phyloP scores from a whole-genome alignment of 371 early-diverging fungal species.

The Sanchytrium tribonematis region DNA sequence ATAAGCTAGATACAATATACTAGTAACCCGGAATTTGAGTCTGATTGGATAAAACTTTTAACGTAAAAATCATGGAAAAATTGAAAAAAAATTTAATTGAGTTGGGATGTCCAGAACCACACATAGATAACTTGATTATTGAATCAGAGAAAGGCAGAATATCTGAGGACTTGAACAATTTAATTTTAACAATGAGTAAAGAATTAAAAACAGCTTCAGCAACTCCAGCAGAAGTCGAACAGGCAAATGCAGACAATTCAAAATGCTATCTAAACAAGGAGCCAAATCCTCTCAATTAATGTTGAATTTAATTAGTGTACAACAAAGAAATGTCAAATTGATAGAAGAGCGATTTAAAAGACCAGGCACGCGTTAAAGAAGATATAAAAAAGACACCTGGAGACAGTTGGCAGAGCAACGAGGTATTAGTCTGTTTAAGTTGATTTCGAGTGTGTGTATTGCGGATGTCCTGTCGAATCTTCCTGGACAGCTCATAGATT shows the following conservation, averaged over 20 bases:
- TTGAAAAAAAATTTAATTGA: background rate
- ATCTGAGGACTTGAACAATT: background rate
- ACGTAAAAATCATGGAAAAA: background rate
- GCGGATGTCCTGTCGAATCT: background rate
- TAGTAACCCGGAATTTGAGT: too few species aligned
- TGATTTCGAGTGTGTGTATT: background rate
- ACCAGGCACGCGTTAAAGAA: too few species aligned
- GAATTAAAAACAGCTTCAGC: background rate
- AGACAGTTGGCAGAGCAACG: background rate
- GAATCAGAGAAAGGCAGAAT: background rate
- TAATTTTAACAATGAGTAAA: background rate
- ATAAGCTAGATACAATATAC: too few species aligned
- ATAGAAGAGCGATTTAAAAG: background rate
- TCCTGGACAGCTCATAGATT: background rate
- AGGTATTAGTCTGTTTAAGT: background rate
- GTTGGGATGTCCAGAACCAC: background rate
- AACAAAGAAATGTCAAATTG: background rate
- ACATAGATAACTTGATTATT: background rate
- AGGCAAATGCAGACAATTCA: background rate
- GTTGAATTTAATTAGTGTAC: background rate
- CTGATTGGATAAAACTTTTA: background rate
- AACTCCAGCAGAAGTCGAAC: background rate
- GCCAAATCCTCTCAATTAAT: background rate
- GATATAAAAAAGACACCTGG: background rate
- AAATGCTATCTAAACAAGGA: background rate